A percentile compares a stretch with the other conserved stretches of the same genome.
Evolutionary conservation across 2,329 filamentous ascomycete genomes (phyloP).

Genomic region (Monilinia aucupariae): DNA sequence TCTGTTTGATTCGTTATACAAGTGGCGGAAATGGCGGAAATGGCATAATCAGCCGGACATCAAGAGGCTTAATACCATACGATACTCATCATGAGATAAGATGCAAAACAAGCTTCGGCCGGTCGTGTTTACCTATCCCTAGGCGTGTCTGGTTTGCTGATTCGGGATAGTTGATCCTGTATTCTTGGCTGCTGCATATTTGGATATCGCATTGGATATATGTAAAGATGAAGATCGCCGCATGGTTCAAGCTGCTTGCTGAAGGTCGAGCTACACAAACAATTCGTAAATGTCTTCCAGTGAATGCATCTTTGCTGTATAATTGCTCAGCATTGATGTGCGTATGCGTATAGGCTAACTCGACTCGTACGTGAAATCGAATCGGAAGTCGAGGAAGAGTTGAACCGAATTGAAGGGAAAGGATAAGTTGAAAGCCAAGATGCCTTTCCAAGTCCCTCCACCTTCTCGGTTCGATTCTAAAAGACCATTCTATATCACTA

Average conservation of each 20-base stretch:
- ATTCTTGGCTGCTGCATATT: neutral
- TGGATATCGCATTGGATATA: neutral
- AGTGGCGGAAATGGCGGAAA: neutral
- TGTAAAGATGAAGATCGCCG: slow-evolving; percentile 12
- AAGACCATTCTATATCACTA: slow-evolving; percentile 2
- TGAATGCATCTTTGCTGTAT: neutral
- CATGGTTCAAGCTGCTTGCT: slow-evolving; percentile 5
- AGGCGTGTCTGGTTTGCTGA: neutral
- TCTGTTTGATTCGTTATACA: neutral
- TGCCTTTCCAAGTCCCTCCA: slow-evolving; percentile 9
- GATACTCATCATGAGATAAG: slow-evolving; percentile 5
- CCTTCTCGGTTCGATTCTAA: slow-evolving; percentile 2
- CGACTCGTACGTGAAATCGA: neutral
- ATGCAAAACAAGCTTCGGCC: slow-evolving; percentile 8
- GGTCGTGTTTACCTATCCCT: neutral
- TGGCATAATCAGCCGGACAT: slow-evolving; percentile 6
- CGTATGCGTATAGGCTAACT: neutral
- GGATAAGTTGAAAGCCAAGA: slow-evolving; percentile 2
- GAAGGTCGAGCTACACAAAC: neutral
- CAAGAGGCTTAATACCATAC: slow-evolving; percentile 7
- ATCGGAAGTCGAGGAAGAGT: neutral
- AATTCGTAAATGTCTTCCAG: neutral
- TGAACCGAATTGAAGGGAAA: neutral
- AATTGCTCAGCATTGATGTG: neutral
- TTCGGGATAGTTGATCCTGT: neutral